A percentile compares a stretch with the other conserved stretches of the same genome.
These are phyloP conservation scores for Vigna trinervia DNA, from an alignment of 306 rosid species.

Conservation along the genomic window DNA sequence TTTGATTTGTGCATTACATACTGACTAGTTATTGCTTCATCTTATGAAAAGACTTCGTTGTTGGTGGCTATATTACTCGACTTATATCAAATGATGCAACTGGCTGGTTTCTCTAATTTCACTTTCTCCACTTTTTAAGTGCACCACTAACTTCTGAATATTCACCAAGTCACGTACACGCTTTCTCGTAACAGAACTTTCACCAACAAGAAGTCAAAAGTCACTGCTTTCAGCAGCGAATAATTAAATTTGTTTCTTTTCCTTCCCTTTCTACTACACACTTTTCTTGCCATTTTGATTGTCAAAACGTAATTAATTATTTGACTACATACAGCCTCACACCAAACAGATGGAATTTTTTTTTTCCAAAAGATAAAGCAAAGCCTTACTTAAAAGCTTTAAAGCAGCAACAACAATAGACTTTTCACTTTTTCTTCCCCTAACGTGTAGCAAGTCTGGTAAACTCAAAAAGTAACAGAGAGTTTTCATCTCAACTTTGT, in stretches of 20 bases:
- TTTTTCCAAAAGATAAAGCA: constrained; percentile 40
- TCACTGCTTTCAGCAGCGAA: constrained; percentile 57
- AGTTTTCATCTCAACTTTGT: constrained; percentile 8
- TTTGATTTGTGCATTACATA: constrained; percentile 5
- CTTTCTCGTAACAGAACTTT: constrained; percentile 56
- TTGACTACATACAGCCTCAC: constrained; percentile 51
- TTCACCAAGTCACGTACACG: constrained; percentile 46
- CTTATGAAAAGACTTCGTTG: constrained; percentile 2
- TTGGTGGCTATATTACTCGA: constrained; percentile 5
- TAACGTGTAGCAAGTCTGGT: constrained; percentile 3
- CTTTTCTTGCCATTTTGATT: constrained; percentile 52
- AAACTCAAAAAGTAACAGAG: not conserved
- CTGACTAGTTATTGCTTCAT: constrained; percentile 28
- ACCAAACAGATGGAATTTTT: constrained; percentile 39
- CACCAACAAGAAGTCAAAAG: constrained; percentile 79
- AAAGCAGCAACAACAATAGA: constrained; percentile 12
- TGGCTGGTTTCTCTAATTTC: constrained; percentile 19
- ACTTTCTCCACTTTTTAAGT: constrained; percentile 47
- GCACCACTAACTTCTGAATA: constrained; percentile 51
- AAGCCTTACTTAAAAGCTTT: constrained; percentile 20
- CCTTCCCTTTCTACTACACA: constrained; percentile 47
- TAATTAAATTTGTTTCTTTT: constrained; percentile 51
- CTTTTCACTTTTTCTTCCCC: not conserved
- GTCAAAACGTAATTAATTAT: constrained; percentile 54
- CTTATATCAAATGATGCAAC: constrained; percentile 31